A percentile compares a stretch with the other conserved stretches of the same genome.
Evolutionary conservation across 2,329 filamentous ascomycete species (phyloP).

Genomic region (Stagonosporopsis tanaceti): DNA sequence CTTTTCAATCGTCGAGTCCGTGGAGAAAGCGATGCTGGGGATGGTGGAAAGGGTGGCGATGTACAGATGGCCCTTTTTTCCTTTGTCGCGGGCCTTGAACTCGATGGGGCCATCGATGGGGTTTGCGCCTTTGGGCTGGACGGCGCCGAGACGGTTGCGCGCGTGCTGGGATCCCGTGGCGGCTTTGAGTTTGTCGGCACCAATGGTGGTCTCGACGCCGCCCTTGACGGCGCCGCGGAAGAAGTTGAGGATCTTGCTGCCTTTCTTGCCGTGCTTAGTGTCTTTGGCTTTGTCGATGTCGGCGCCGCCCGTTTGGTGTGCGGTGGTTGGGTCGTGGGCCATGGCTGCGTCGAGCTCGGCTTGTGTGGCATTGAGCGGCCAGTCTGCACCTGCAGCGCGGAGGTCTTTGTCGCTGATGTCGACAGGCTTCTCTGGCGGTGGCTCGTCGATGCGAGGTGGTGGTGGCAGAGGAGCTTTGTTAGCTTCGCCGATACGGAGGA

Average conservation of each 20-base stretch:
- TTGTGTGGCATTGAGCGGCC: constrained; percentile 67
- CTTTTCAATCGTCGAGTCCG: constrained; percentile 58
- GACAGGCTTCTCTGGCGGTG: constrained; percentile 60
- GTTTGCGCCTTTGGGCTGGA: constrained; percentile 59
- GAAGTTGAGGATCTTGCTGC: constrained; percentile 65
- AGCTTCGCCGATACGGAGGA: constrained; percentile 81
- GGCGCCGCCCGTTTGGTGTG: constrained; percentile 60
- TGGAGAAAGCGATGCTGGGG: constrained; percentile 72
- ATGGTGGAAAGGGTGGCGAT: constrained; percentile 72
- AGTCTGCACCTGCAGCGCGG: constrained; percentile 60
- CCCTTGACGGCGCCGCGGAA: constrained; percentile 76
- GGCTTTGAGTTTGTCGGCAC: constrained; percentile 75
- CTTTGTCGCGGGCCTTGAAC: constrained; percentile 76
- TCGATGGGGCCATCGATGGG: constrained; percentile 71
- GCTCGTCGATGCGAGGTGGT: constrained; percentile 56
- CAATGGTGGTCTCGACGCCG: constrained; percentile 74
- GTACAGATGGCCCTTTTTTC: constrained; percentile 75
- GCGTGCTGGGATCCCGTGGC: constrained; percentile 67
- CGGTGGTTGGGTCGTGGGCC: constrained; percentile 54
- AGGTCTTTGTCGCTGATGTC: constrained; percentile 61
- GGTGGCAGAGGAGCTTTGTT: constrained; percentile 80
- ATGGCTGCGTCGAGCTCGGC: constrained; percentile 72
- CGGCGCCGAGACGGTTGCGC: constrained; percentile 74
- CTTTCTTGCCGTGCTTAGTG: constrained; percentile 57
- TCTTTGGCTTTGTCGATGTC: constrained; percentile 61